A percentile compares a stretch with the other conserved stretches of the same genome.
phyloP scores from a whole-genome alignment of 1,284 basidiomycete species.

The Caloboletus firmus region DNA sequence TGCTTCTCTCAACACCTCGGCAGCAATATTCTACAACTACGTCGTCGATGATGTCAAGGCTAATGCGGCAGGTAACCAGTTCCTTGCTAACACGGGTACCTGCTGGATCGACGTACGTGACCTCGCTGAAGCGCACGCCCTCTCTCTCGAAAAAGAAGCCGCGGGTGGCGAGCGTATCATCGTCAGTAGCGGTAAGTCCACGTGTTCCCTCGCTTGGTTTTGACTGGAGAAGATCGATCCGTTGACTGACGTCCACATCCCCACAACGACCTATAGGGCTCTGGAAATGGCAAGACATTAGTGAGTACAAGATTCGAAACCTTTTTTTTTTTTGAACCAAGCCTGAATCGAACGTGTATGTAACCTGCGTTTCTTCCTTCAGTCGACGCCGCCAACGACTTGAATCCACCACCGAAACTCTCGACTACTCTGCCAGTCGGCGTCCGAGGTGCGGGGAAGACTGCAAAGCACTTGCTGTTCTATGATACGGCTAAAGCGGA shows the following conservation, averaged over 20 bases:
- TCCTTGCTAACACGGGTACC: slow-evolving; percentile 31
- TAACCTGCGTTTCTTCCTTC: background rate
- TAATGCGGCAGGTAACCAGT: slow-evolving; percentile 27
- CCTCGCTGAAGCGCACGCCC: slow-evolving; percentile 57
- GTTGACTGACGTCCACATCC: background rate
- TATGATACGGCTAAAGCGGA: slow-evolving; percentile 41
- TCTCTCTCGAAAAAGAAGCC: slow-evolving; percentile 52
- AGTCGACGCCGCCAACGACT: slow-evolving; percentile 34
- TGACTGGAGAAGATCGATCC: background rate
- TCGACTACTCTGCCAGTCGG: slow-evolving; percentile 21
- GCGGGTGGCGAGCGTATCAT: slow-evolving; percentile 65
- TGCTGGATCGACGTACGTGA: slow-evolving; percentile 41
- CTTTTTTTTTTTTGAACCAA: too few relatives aligned
- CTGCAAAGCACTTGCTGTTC: slow-evolving; percentile 35
- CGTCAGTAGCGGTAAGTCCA: slow-evolving; percentile 37
- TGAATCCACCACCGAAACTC: slow-evolving; percentile 24
- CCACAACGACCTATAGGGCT: slow-evolving; percentile 9
- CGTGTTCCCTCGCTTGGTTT: background rate
- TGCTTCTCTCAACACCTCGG: slow-evolving; percentile 51
- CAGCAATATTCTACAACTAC: slow-evolving; percentile 32
- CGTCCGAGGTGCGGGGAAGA: slow-evolving; percentile 38
- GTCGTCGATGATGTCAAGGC: slow-evolving; percentile 31
- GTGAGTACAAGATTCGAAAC: slow-evolving; percentile 14
- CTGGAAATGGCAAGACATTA: slow-evolving; percentile 36
- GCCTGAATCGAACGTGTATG: background rate